Evolutionary conservation across 352 stramenopile species (phyloP), one percentile per base, ranked within the genome.

Genomic region (Phytophthora cryptogea): DNA sequence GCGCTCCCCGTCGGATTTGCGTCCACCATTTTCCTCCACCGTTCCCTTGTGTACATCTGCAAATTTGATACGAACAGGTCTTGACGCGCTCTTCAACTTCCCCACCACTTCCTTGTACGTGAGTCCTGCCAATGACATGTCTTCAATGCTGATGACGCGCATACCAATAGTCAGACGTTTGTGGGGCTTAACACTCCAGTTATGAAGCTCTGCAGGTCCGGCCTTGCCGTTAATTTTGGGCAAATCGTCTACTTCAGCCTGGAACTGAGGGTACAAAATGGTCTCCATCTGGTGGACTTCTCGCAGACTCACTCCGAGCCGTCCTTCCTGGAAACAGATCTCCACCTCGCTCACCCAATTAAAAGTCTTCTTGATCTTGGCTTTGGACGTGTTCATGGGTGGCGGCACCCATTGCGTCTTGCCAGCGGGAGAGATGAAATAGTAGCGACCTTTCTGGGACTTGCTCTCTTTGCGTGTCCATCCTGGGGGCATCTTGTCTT

Each of bases 201-300:
- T 95, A 68, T 95, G 89, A 7, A 95, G 77, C 69, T 95, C 86
- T 13, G 86, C 86, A 0, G 86, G 81, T 0, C 86, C 86, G 1
- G 86, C 79, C 58, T 95, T 94, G 63, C 84, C 83, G 44, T 86
- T 91, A 13, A 93, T 82, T 74, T 95, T 95, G 49, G 86, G 84
- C 30, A 95, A 63, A 45, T 94, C 86, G 58, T 95, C 86, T 14
- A 95, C 85, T 60, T 95, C 86, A n/a, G 86, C 86, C 52, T 95
- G 86, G 63, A 95, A 93, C 70, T 92, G 78, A 57, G 80, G 61
- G 68, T 92, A 93, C 69, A 86, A 68, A 30, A 90, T 90, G 27
- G 71, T 85, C 42, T 90, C 81, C 63, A 88, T 72, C 48, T 92
- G 81, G 61, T 80, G 68, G 30, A 94, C 85, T 36, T 92, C 83